phyloP scores from a whole-genome alignment of 768 basidiomycete genomes.

The Hirschioporus abietinus region DNA sequence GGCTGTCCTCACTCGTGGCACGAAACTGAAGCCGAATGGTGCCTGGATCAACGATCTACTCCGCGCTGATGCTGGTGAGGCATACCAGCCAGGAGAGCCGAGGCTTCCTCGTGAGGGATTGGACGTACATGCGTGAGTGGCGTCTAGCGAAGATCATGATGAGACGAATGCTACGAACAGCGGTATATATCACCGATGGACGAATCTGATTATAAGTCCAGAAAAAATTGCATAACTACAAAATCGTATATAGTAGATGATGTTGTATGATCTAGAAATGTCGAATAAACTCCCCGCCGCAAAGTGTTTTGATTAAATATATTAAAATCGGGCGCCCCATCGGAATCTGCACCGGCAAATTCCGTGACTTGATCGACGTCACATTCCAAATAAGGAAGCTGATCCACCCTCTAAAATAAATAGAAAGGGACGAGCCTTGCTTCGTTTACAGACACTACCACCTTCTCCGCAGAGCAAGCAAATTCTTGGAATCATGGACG shows the following conservation, averaged over 20 bases:
- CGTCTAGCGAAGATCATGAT: slow-evolving; percentile 9
- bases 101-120: slow-evolving; percentile 60
- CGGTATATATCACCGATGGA: slow-evolving; percentile 5
- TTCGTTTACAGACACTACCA: neutral
- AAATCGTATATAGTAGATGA: slow-evolving; percentile 4
- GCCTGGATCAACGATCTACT: slow-evolving; percentile 83
- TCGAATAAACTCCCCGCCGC: slow-evolving; percentile 5
- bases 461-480: neutral
- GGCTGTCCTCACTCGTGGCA: slow-evolving; percentile 64
- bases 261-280: slow-evolving; percentile 12
- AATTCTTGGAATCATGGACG: slow-evolving; percentile 40
- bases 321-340: neutral
- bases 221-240: slow-evolving; percentile 8
- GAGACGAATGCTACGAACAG: slow-evolving; percentile 12
- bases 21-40: slow-evolving; percentile 74
- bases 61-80: slow-evolving; percentile 69
- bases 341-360: neutral
- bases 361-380: neutral
- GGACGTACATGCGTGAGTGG: slow-evolving; percentile 47
- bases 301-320: neutral
- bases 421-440: neutral
- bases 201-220: slow-evolving; percentile 3
- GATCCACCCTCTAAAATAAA: slow-evolving; percentile 3
- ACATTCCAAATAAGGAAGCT: slow-evolving; percentile 1
- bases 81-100: slow-evolving; percentile 62